Conservation (phyloP, 2,329 filamentous ascomycete species). For the Lasiodiplodia citricola region DNA sequence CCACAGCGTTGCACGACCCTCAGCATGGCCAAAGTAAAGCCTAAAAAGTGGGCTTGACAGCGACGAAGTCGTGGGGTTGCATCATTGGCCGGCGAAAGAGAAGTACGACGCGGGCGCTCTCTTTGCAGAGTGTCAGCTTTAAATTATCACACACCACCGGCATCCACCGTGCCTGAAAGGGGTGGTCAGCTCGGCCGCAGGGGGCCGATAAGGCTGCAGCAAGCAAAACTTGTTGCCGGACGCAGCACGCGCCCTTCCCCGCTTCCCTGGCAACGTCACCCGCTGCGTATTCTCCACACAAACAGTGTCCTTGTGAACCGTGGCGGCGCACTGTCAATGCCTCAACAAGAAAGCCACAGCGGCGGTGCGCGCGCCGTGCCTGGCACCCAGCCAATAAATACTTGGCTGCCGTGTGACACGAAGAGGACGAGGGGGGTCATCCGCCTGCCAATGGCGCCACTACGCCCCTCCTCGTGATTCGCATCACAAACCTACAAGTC, state of each 20-base stretch:
- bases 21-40: not conserved
- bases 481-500: not conserved
- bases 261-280: not conserved
- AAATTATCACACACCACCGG: not conserved
- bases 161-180: not conserved
- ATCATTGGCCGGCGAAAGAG: not conserved
- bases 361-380: conserved; percentile 8
- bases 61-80: not conserved
- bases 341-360: not conserved
- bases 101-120: not conserved
- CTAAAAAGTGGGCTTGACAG: conserved; percentile 5
- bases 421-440: not conserved
- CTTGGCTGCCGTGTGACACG: conserved; percentile 12
- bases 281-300: not conserved
- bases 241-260: not conserved
- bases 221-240: not conserved
- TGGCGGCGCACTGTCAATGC: not conserved
- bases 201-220: conserved; percentile 15
- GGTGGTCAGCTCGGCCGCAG: conserved; percentile 19
- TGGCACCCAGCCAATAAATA: conserved; percentile 11
- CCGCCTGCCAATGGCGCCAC: not conserved
- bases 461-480: conserved; percentile 10
- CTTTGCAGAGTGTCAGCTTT: not conserved
- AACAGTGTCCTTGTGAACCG: not conserved
- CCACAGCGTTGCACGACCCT: not conserved